These are phyloP conservation scores for Fusarium begoniae DNA, from an alignment of 2,329 filamentous ascomycete genomes.

Conservation along the genomic window DNA sequence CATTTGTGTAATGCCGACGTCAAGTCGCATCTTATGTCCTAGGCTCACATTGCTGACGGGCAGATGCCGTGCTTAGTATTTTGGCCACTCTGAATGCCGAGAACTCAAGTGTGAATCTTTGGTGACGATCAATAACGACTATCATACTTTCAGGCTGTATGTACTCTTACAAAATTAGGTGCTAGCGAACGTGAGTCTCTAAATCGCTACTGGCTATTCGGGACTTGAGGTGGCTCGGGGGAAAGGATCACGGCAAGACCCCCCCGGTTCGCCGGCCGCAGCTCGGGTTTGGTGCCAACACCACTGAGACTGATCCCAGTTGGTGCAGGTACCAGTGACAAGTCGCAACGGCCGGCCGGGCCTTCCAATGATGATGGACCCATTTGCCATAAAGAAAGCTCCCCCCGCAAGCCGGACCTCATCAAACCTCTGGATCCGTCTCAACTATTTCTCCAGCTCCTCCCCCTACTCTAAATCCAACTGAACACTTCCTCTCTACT, in stretches of 20 bases:
- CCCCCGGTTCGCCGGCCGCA: constrained; percentile 44
- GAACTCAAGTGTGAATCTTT: constrained; percentile 5
- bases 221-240: constrained; percentile 40
- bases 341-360: constrained; percentile 25
- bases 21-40: constrained; percentile 2
- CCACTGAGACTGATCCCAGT: constrained; percentile 5
- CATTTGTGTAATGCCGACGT: constrained; percentile 12
- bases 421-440: constrained; percentile 33
- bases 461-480: constrained; percentile 10
- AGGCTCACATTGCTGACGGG: constrained; percentile 7
- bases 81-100: constrained; percentile 28
- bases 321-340: constrained; percentile 40
- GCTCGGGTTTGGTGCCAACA: constrained; percentile 20
- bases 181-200: constrained; percentile 15
- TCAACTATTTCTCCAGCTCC: constrained; percentile 28
- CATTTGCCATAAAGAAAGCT: constrained; percentile 44
- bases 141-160: neutral
- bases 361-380: constrained; percentile 36
- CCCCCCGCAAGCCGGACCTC: constrained; percentile 37
- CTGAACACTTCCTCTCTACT: constrained; percentile 3
- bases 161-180: neutral
- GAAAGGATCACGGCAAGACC: constrained; percentile 43
- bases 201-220: constrained; percentile 35
- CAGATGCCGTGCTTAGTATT: neutral
- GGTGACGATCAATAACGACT: constrained; percentile 22